Base-by-base conservation (phyloP, 1,284 basidiomycete species). In the Neonothopanus nambi region DNA sequence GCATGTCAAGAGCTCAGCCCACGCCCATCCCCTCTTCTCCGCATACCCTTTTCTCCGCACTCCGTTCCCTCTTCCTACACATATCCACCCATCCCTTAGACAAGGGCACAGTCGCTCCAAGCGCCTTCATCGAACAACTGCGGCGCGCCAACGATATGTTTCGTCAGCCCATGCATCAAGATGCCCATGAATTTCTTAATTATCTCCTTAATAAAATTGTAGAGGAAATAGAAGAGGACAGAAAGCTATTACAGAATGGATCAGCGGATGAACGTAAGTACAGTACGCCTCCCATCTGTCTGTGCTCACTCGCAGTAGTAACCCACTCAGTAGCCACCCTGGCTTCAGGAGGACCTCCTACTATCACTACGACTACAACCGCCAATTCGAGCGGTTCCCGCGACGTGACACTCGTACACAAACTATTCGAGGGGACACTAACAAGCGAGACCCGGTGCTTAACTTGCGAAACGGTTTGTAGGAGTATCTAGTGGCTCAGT, bases 391-490 rank as follows among this genome's bases (percentile, higher is more conserved):
- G 26, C 23, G 17, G 40, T 21, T 67, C 41, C 63, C 73, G 41
- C 67, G 73, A 77, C 52, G 80, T 85, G 59, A 96, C 95, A 0
- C 85, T 95, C 61, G 87, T 99, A 2, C 95, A 98, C 65, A 84
- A 84, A 50, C 81, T 98, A 42, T 99, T 98, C 63, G 93, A 98
- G 69, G 96, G 97, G 23, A 79, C 87, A 2, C 72, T 98, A 57
- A 98, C 95, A 13, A 98, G 95, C 70, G 97, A 99, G 76, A 99
- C 96, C 17, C 84, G 94, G 26, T 99, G 96, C 71, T 76, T 99
- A 56, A 96, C 95, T 13, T 99, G 96, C 79, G 96, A 99, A 73
- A 96, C 91, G 43, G 88, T 91, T 61, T 60, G 84, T 70, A 20
- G 21, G n/a, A 33, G 38, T 8, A 51, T 5, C 44, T 17, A 47